Conservation (phyloP, 306 rosid genomes). For the Arachis stenosperma region DNA sequence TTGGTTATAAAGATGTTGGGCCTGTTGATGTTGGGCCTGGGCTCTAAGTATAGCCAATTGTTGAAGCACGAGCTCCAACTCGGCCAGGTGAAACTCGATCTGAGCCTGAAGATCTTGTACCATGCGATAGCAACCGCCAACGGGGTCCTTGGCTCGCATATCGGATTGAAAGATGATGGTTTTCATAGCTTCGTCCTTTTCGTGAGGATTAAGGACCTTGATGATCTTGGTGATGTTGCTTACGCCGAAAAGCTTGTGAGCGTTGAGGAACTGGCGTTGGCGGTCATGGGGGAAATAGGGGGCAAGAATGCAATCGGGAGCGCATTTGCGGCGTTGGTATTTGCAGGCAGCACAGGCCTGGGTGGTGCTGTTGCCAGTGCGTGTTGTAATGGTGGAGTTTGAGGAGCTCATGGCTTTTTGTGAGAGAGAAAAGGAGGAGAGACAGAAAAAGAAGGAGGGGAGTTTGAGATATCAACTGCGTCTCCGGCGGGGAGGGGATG, state of each 20-base stretch:
- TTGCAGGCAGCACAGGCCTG: constrained; percentile 97
- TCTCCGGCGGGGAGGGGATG: constrained; percentile 71
- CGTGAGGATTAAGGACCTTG: constrained; percentile 46
- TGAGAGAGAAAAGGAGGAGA: not conserved
- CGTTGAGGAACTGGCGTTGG: constrained; percentile 73
- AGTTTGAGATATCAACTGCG: constrained; percentile 65
- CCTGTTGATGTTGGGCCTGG: constrained; percentile 28
- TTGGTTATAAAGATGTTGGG: not conserved
- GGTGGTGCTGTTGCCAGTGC: constrained; percentile 54
- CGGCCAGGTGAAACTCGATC: constrained; percentile 52
- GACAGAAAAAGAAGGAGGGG: not conserved
- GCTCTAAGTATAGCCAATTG: constrained; percentile 67
- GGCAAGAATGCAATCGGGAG: constrained; percentile 84
- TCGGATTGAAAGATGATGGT: constrained; percentile 79
- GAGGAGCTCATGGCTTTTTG: constrained; percentile 40
- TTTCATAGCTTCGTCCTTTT: constrained; percentile 73
- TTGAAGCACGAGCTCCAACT: constrained; percentile 66
- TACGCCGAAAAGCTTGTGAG: constrained; percentile 84
- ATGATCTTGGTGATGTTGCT: constrained; percentile 79
- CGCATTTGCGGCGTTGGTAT: constrained; percentile 90
- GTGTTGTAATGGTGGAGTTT: constrained; percentile 5
- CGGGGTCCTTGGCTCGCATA: constrained; percentile 78
- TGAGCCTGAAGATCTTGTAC: constrained; percentile 51
- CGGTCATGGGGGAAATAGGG: constrained; percentile 88
- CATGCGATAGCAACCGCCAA: constrained; percentile 80